Conservation (phyloP, 2,329 filamentous ascomycete genomes). For the Epichloe glyceriae region DNA sequence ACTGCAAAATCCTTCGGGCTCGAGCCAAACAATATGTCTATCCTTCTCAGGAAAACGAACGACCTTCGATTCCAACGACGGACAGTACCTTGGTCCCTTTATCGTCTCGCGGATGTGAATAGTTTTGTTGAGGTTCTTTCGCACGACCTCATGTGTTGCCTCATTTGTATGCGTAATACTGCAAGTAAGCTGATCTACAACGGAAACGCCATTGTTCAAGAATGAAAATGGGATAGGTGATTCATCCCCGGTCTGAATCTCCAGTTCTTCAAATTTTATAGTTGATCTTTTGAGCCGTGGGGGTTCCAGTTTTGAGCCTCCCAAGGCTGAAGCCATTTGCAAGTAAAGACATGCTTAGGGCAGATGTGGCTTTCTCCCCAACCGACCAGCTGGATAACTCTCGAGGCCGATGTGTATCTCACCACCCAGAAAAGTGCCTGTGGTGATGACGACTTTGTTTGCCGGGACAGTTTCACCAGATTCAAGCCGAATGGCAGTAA, state of each 20-base stretch:
- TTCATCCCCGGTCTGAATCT: constrained; percentile 68
- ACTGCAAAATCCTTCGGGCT: constrained; percentile 87
- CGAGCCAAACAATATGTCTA: constrained; percentile 86
- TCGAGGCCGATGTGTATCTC: constrained; percentile 94
- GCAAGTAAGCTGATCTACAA: constrained; percentile 74
- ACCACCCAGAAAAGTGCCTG: constrained; percentile 85
- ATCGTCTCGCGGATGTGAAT: constrained; percentile 94
- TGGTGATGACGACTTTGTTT: constrained; percentile 80
- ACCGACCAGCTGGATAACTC: constrained; percentile 71
- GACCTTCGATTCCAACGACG: constrained; percentile 88
- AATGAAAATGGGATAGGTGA: constrained; percentile 88
- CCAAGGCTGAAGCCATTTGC: constrained; percentile 85
- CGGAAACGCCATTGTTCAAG: constrained; percentile 64
- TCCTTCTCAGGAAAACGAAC: constrained; percentile 73
- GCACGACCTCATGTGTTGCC: constrained; percentile 68
- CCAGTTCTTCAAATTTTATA: constrained; percentile 64
- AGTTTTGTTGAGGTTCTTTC: constrained; percentile 84
- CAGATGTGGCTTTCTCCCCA: constrained; percentile 88
- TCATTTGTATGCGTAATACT: constrained; percentile 80
- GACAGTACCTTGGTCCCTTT: constrained; percentile 88
- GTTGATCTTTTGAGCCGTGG: constrained; percentile 70
- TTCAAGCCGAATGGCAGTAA: constrained; percentile 75
- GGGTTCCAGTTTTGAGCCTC: constrained; percentile 93
- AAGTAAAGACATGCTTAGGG: constrained; percentile 76
- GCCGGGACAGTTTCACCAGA: constrained; percentile 75